Evolutionary conservation across 2,329 filamentous ascomycete species (phyloP).

Genomic region (Neofusicoccum kwambonambiense): DNA sequence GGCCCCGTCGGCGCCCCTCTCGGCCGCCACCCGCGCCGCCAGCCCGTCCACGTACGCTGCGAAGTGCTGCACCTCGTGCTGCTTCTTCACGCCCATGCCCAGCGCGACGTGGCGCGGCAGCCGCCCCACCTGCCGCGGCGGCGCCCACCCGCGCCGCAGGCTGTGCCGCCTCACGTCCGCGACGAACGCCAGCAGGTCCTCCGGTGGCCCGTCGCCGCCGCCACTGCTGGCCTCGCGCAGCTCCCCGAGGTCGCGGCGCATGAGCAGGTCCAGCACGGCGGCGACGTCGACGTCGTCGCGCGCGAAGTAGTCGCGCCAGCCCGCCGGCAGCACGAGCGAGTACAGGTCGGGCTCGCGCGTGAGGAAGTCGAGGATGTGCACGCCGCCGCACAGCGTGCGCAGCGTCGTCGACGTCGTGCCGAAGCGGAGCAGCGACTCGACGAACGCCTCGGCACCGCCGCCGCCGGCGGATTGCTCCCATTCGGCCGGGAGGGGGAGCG

Average conservation of each 20-base stretch:
- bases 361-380: constrained; percentile 96
- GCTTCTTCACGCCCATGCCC: constrained; percentile 95
- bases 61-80: constrained; percentile 90
- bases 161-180: constrained; percentile 67
- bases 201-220: constrained; percentile 38
- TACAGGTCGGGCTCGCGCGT: constrained; percentile 83
- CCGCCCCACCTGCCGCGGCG: neutral
- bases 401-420: constrained; percentile 72
- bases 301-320: constrained; percentile 77
- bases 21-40: constrained; percentile 48
- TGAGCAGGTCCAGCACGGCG: constrained; percentile 74
- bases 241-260: constrained; percentile 68
- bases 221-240: too few relatives aligned
- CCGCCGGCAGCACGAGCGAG: constrained; percentile 67
- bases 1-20: constrained; percentile 23
- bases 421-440: constrained; percentile 75
- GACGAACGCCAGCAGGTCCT: constrained; percentile 69
- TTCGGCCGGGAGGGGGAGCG: constrained; percentile 67
- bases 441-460: constrained; percentile 69
- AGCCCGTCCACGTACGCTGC: constrained; percentile 78
- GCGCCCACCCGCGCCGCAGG: constrained; percentile 60
- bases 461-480: constrained; percentile 51
- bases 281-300: constrained; percentile 65
- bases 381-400: constrained; percentile 89
- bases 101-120: constrained; percentile 68